phyloP scores from a whole-genome alignment of 169 alveolate species.

The Toxoplasma gondii region DNA sequence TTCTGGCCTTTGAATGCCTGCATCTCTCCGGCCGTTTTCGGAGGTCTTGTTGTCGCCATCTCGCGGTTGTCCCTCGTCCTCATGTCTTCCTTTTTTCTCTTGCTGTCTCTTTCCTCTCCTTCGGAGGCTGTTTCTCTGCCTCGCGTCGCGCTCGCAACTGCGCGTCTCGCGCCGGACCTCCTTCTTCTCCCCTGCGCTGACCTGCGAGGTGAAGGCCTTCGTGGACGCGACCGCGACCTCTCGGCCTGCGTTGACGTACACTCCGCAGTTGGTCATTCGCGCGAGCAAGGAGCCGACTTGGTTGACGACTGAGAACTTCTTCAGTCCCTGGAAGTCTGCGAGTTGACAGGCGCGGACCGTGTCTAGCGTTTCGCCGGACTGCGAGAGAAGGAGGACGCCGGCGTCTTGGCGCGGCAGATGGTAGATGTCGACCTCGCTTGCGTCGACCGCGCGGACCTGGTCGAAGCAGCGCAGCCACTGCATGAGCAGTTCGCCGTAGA shows the following conservation, averaged over 20 bases:
- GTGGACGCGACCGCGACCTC: conserved; percentile 98
- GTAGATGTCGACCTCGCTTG: conserved; percentile 86
- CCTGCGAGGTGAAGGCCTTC: conserved; percentile 95
- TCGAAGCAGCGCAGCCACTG: conserved; percentile 84
- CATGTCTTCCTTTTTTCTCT: too few species aligned
- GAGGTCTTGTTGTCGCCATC: too few species aligned
- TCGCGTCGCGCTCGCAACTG: neutral
- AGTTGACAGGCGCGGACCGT: conserved; percentile 78
- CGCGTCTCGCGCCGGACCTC: neutral
- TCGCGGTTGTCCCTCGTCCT: too few species aligned
- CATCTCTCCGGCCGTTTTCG: too few species aligned
- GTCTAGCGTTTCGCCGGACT: conserved; percentile 98
- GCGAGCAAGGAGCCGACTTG: conserved; percentile 92
- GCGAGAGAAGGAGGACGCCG: conserved; percentile 91
- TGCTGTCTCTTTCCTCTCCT: too few species aligned
- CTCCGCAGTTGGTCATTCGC: conserved; percentile 92
- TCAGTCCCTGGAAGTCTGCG: conserved; percentile 83
- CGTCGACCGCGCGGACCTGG: conserved; percentile 88
- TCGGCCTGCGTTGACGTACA: conserved; percentile 92
- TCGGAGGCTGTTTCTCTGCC: too few species aligned
- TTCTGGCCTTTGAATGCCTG: too few species aligned
- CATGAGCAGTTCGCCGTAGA: conserved; percentile 89
- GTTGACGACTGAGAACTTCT: conserved; percentile 90
- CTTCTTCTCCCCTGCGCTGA: conserved; percentile 65
- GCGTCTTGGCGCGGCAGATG: conserved; percentile 78